Evolutionary conservation across 1,284 basidiomycete species (phyloP), one percentile per base, ranked within the genome.

Genomic region (Ceratobasidium sp.): DNA sequence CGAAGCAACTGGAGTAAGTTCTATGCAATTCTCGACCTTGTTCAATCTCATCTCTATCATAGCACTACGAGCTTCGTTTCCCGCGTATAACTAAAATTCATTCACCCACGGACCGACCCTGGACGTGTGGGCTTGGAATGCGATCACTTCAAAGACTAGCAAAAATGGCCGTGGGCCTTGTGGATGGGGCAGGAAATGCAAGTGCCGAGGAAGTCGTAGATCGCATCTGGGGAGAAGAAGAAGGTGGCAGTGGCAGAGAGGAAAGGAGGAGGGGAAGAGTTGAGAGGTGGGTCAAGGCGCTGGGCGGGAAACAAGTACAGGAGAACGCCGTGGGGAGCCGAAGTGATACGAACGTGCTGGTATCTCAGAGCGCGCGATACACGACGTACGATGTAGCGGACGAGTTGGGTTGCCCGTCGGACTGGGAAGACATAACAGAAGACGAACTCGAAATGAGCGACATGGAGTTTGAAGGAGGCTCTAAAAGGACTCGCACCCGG

Each of bases 1-100:
- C 11, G 83, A 84, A 0, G 78, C 83, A 31, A 87, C 86, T 77
- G 83, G 85, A 76, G 92, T 93, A 71, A 73, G 85, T 80, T 9
- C n/a, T 22, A 9, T 48, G 4, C 53, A 46, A 31, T 14, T 29
- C 16, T 34, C 39, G 51, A 34, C 34, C 74, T 31, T 58, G 49
- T 16, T 14, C 31, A 53, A 49, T 24, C 6, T 9, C 1, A 0
- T 16, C 14, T 49, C 62, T 48, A 41, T 11, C 29, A 9, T 78
- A 94, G 91, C 85, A 89, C 76, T 95, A 95, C 79, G 92, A 92
- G 78, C 84, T 95, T 2, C 90, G 94, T 5, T 96, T 92, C 81
- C 92, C 94, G 0, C 86, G 94, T 54, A 84, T 95, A 29, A 84
- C 85, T 37, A 94, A 94, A 79, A 82, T 90, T 2, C 88, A 87